Evolutionary conservation across 345 rosid species (phyloP).

Genomic region (Cochlearia excelsa): DNA sequence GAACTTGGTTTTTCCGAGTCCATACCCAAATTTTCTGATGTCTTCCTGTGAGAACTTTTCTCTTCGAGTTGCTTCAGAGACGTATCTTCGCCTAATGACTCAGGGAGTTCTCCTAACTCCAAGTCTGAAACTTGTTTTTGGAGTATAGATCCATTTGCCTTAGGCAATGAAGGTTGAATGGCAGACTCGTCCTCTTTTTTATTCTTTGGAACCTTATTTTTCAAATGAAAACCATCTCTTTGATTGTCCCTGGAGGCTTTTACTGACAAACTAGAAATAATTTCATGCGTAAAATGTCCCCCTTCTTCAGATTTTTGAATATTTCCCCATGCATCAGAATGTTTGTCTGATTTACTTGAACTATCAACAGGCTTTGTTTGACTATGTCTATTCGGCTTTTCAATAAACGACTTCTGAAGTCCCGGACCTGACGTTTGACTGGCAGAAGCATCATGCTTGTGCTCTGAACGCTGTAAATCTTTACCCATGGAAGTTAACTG

Average conservation of each 20-base stretch:
- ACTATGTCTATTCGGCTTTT: slow-evolving; percentile 44
- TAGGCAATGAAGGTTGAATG: slow-evolving; percentile 44
- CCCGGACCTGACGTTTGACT: slow-evolving; percentile 37
- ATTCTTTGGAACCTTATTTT: slow-evolving; percentile 48
- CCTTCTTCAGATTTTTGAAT: slow-evolving; percentile 45
- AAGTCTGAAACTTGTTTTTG: slow-evolving; percentile 72
- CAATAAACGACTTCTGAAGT: slow-evolving; percentile 39
- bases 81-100: slow-evolving; percentile 54
- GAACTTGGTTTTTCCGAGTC: slow-evolving; percentile 52
- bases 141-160: slow-evolving; percentile 51
- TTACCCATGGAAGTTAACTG: slow-evolving; percentile 41
- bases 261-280: slow-evolving; percentile 40
- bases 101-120: slow-evolving; percentile 91
- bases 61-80: slow-evolving; percentile 52
- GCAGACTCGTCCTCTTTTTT: slow-evolving; percentile 53
- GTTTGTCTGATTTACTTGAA: slow-evolving; percentile 42
- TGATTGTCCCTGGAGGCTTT: slow-evolving; percentile 47
- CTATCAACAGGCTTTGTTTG: slow-evolving; percentile 39
- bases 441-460: slow-evolving; percentile 38
- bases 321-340: slow-evolving; percentile 43
- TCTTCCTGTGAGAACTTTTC: slow-evolving; percentile 56
- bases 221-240: slow-evolving; percentile 44
- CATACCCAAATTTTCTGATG: slow-evolving; percentile 47
- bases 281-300: slow-evolving; percentile 39
- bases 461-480: slow-evolving; percentile 38